Evolutionary conservation across 202 grass and related monocot species (phyloP).

Genomic region (Schoenoplectus triqueter): DNA sequence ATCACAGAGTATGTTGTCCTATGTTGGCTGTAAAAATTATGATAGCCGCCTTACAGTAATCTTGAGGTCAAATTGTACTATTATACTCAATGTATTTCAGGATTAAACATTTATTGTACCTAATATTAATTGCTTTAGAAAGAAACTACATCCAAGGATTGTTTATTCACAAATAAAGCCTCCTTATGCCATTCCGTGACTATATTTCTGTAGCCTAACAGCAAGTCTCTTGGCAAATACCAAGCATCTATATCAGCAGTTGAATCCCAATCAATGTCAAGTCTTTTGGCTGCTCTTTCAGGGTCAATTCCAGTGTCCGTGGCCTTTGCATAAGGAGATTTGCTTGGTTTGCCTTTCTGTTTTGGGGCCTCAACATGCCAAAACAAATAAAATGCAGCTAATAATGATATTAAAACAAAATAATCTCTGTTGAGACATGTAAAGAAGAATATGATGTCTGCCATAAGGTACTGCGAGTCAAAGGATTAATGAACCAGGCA

Average conservation of each 20-base stretch:
- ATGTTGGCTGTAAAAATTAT: neutral
- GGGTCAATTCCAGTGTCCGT: slow-evolving; percentile 94
- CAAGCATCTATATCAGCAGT: slow-evolving; percentile 68
- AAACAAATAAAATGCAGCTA: slow-evolving; percentile 25
- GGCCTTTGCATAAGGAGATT: slow-evolving; percentile 84
- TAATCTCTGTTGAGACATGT: neutral
- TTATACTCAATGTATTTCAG: neutral
- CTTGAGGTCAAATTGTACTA: neutral
- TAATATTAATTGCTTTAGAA: too few relatives aligned
- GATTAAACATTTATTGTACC: slow-evolving; percentile 21
- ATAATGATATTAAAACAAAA: neutral
- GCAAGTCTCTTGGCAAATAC: too few relatives aligned
- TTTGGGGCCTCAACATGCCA: slow-evolving; percentile 65
- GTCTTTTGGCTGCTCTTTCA: slow-evolving; percentile 74
- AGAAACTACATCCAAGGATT: too few relatives aligned
- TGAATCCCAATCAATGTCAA: slow-evolving; percentile 89
- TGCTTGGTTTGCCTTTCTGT: slow-evolving; percentile 62
- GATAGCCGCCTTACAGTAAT: neutral
- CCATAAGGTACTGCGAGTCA: neutral
- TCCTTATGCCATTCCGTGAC: too few relatives aligned
- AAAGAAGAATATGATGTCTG: neutral
- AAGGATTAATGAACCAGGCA: neutral
- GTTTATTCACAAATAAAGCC: too few relatives aligned
- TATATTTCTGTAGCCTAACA: too few relatives aligned
- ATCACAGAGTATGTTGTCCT: neutral